These are phyloP conservation scores for Oxyria digyna DNA, from an alignment of 148 eudicot species.

Conservation along the genomic window DNA sequence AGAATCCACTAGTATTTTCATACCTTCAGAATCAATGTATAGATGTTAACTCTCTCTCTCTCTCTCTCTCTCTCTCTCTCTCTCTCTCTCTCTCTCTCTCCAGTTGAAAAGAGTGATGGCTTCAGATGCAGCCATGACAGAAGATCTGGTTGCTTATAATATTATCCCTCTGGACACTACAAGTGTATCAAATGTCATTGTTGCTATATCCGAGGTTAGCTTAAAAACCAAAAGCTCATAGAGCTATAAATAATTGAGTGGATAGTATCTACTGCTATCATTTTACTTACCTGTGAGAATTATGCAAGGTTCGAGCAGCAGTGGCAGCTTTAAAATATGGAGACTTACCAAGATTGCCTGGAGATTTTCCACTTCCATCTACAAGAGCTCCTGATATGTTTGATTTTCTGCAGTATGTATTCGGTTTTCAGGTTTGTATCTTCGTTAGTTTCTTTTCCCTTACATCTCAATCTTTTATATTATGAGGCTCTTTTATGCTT, in stretches of 20 bases:
- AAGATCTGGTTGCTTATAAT: constrained; percentile 82
- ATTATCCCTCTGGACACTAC: constrained; percentile 84
- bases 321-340: constrained; percentile 61
- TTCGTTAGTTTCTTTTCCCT: not conserved
- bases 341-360: constrained; percentile 67
- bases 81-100: constrained; percentile 11
- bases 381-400: constrained; percentile 67
- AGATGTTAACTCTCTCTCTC: not conserved
- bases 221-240: not conserved
- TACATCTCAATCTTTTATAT: not conserved
- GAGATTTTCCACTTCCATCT: constrained; percentile 40
- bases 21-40: not conserved
- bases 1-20: not conserved
- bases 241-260: not conserved
- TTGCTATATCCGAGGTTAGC: constrained; percentile 64
- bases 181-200: constrained; percentile 56
- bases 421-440: constrained; percentile 83
- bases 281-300: constrained; percentile 12
- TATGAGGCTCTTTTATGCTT: not conserved
- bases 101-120: constrained; percentile 87
- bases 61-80: too few relatives aligned
- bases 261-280: not conserved
- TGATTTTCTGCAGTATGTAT: constrained; percentile 86
- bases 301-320: constrained; percentile 77
- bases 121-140: constrained; percentile 96